These are phyloP conservation scores for Rhinocladiella similis DNA, from an alignment of 2,329 filamentous ascomycete species.

Conservation along the genomic window DNA sequence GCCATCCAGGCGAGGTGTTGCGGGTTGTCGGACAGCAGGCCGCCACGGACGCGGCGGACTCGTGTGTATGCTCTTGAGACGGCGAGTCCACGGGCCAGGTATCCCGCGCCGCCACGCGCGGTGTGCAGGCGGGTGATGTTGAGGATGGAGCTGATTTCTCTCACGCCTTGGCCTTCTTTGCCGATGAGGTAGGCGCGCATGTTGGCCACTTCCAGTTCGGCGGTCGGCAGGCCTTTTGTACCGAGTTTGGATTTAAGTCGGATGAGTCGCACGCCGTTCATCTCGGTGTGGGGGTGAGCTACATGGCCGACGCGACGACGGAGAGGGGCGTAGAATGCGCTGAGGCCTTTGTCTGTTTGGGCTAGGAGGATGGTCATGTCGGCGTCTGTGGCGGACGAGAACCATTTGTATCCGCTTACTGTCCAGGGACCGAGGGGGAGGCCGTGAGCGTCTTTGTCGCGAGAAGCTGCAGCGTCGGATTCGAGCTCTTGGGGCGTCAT, in stretches of 20 bases:
- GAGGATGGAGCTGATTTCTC: constrained; percentile 67
- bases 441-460: constrained; percentile 34
- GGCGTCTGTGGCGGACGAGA: constrained; percentile 66
- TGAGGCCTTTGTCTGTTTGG: constrained; percentile 56
- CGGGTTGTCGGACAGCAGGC: constrained; percentile 40
- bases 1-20: constrained; percentile 37
- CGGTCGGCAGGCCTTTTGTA: constrained; percentile 68
- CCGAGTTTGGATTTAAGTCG: constrained; percentile 73
- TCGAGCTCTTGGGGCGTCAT: constrained; percentile 17
- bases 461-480: constrained; percentile 12
- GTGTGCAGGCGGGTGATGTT: constrained; percentile 60
- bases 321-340: constrained; percentile 67
- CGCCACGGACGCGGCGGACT: constrained; percentile 39
- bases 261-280: constrained; percentile 67
- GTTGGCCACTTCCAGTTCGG: constrained; percentile 66
- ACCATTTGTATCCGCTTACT: constrained; percentile 71
- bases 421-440: constrained; percentile 51
- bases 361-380: constrained; percentile 66
- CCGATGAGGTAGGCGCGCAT: constrained; percentile 68
- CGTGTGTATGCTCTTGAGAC: constrained; percentile 44
- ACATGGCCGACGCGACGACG: constrained; percentile 11
- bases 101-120: constrained; percentile 38
- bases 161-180: constrained; percentile 64
- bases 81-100: constrained; percentile 41
- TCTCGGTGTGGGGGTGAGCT: constrained; percentile 18